Evolutionary conservation across 2,329 filamentous ascomycete genomes (phyloP), one percentile per base, ranked within the genome.

Genomic region (Calonectria montana): DNA sequence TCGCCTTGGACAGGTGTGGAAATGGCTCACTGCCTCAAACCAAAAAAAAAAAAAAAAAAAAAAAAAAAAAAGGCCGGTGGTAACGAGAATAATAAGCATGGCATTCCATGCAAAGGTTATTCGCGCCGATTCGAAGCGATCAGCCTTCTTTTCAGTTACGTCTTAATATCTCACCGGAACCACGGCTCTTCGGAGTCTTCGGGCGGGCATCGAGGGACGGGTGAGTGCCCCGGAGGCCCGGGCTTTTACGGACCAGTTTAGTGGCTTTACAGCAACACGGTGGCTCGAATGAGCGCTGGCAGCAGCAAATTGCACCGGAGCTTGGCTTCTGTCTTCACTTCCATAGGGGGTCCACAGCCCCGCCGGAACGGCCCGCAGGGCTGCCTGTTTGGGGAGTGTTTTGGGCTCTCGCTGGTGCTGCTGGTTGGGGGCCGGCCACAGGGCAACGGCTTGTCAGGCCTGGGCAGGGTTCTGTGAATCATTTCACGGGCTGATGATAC

Each of bases 281-380:
- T 25, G 45, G 41, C 62, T 65, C 47, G 63, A 45, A 65, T 53
- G 29, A 45, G 47, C 37, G 57, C 57, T 62, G 27, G 8, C 16
- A 62, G 57, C 43, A 31, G 53, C 53, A 64, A 41, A 37, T 37
- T 45, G 41, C 61, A 18, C 61, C 63, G 25, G 13, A 25, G 31
- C 21, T 57, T n/a, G n/a, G 35, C 13, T n/a, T 27, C 55, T 25
- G 39, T 31, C 21, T 18, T 27, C 9, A 13, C 41, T 35, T 12
- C 18, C 13, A 37, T 45, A 41, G n/a, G 53, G 53, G 64, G 47
- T 64, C 69, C 69, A 67, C 69, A 21, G 73, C 69, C 69, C 76
- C 74, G 72, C 74, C 75, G 76, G 76, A 74, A 76, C 76, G 76
- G 76, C 70, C 76, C 76, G 76, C 75, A 74, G 67, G 50, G 6